Conservation (phyloP, 306 rosid genomes). For the Rubus parviflorus region DNA sequence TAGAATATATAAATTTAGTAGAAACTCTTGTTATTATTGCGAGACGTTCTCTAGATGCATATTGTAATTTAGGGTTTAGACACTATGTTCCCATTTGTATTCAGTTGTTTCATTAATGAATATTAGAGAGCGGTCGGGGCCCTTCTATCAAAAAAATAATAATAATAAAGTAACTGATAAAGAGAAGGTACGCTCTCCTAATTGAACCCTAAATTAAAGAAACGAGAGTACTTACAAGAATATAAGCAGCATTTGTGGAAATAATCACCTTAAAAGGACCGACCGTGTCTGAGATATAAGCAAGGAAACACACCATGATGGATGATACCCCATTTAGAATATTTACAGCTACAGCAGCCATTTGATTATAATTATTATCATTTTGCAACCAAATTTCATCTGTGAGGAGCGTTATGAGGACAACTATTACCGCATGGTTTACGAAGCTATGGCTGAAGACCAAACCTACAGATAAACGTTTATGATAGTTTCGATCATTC, state of each 20-base stretch:
- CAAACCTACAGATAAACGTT: background rate
- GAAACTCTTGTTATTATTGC: too few relatives aligned
- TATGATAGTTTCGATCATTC: background rate
- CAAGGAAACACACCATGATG: background rate
- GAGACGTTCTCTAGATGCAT: too few relatives aligned
- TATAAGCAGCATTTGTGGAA: background rate
- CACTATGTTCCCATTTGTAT: too few relatives aligned
- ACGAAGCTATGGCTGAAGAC: constrained; percentile 1
- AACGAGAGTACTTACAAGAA: background rate
- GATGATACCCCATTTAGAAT: background rate
- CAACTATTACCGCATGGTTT: background rate
- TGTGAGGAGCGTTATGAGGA: background rate
- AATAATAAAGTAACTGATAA: background rate
- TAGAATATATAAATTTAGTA: too few relatives aligned
- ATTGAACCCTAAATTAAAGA: background rate
- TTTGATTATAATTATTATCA: background rate
- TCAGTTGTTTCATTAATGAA: too few relatives aligned
- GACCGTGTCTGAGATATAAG: background rate
- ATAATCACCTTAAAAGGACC: background rate
- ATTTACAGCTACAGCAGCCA: background rate
- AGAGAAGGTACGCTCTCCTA: background rate
- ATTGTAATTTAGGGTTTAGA: too few relatives aligned
- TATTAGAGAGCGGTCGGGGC: too few relatives aligned
- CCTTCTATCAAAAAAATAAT: too few relatives aligned
- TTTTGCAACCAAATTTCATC: background rate